phyloP scores from a whole-genome alignment of 2,329 filamentous ascomycete genomes.

The Aspergillus neoniger region DNA sequence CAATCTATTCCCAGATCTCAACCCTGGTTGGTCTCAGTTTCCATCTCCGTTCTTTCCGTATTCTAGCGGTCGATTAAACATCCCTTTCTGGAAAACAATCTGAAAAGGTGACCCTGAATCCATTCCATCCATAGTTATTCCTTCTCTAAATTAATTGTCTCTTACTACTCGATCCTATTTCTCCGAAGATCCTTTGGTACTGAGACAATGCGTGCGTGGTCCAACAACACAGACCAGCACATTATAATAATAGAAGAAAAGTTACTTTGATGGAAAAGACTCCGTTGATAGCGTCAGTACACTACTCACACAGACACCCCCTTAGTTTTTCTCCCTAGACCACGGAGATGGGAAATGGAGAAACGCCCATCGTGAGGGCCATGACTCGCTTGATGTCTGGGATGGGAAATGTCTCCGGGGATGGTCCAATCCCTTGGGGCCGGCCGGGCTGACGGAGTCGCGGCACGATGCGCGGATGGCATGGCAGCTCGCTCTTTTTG shows the following conservation, averaged over 20 bases:
- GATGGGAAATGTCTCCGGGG: conserved; percentile 24
- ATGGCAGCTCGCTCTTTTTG: conserved; percentile 20
- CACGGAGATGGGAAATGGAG: no score
- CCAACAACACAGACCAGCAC: neutral
- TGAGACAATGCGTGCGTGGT: neutral
- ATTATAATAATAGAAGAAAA: neutral
- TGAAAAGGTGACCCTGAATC: neutral
- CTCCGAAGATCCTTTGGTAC: neutral
- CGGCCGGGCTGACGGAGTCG: conserved; percentile 14
- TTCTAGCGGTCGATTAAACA: conserved; percentile 8
- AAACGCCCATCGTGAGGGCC: neutral
- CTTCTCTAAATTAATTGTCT: neutral
- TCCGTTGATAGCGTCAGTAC: neutral
- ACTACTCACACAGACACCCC: no score
- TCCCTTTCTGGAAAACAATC: neutral
- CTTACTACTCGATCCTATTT: neutral
- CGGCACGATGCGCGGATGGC: conserved; percentile 19
- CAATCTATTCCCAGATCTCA: neutral
- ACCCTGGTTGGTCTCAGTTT: conserved; percentile 9
- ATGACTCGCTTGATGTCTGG: conserved; percentile 11
- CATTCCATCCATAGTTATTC: neutral
- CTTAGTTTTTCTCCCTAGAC: no score
- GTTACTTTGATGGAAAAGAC: neutral
- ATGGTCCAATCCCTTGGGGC: conserved; percentile 24
- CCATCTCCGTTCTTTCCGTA: conserved; percentile 5